A percentile compares a stretch with the other conserved stretches of the same genome.
Evolutionary conservation across 176 grass and related monocot genomes (phyloP).

Genomic region (Aegilops umbellulata): DNA sequence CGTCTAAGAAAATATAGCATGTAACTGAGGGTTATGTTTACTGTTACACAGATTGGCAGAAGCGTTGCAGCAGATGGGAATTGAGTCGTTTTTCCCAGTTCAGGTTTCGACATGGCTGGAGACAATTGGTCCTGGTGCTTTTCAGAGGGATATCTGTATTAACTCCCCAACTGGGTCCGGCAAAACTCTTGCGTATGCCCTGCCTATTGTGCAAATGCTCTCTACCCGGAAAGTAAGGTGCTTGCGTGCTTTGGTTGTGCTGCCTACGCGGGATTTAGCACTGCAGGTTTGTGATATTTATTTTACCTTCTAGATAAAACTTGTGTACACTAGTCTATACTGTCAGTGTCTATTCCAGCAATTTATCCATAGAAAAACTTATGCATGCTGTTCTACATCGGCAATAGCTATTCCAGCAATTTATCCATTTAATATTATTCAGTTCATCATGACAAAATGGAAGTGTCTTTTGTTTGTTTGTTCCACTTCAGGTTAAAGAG

Average conservation of each 20-base stretch:
- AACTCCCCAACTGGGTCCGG: constrained; percentile 96
- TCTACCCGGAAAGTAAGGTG: constrained; percentile 57
- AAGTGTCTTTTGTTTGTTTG: constrained; percentile 13
- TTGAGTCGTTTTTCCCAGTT: constrained; percentile 73
- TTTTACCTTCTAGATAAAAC: constrained; percentile 12
- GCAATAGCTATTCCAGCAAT: background rate
- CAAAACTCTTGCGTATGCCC: constrained; percentile 91
- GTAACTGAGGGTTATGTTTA: background rate
- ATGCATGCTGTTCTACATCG: background rate
- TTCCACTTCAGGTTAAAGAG: constrained; percentile 75
- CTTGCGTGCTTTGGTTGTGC: constrained; percentile 76
- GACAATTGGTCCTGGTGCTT: constrained; percentile 78
- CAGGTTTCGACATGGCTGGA: constrained; percentile 83
- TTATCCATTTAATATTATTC: background rate
- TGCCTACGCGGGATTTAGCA: constrained; percentile 88
- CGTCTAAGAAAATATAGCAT: background rate
- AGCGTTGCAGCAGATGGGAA: constrained; percentile 62
- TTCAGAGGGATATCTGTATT: constrained; percentile 92
- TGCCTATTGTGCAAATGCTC: constrained; percentile 81
- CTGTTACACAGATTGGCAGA: constrained; percentile 59
- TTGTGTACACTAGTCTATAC: background rate
- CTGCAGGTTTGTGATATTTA: constrained; percentile 59
- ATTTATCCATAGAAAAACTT: constrained; percentile 18
- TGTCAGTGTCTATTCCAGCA: background rate
- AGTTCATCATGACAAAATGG: background rate